A percentile compares a stretch with the other conserved stretches of the same genome.
phyloP scores from a whole-genome alignment of 306 rosid genomes.

The Glycine latifolia region DNA sequence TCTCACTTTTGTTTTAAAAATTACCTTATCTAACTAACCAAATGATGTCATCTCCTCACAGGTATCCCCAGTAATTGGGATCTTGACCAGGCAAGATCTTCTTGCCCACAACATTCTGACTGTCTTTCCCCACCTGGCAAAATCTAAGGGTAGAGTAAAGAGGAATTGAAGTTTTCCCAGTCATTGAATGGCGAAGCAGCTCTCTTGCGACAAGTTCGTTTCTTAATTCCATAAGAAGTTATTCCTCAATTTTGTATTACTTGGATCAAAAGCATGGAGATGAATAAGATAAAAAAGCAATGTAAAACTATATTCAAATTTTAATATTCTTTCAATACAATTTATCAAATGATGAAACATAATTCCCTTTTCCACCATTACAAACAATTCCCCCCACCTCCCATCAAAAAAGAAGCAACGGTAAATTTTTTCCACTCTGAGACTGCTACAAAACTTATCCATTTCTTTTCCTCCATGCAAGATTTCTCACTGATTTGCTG shows the following conservation, averaged over 20 bases:
- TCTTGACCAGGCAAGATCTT: slow-evolving; percentile 88
- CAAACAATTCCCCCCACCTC: slow-evolving; percentile 4
- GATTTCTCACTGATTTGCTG: slow-evolving; percentile 16
- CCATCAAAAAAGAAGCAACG: slow-evolving; percentile 9
- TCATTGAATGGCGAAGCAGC: slow-evolving; percentile 42
- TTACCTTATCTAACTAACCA: slow-evolving; percentile 51
- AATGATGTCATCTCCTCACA: slow-evolving; percentile 47
- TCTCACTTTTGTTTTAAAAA: background rate
- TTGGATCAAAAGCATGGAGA: slow-evolving; percentile 48
- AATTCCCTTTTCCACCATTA: slow-evolving; percentile 19
- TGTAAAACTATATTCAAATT: slow-evolving; percentile 53
- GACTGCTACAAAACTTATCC: slow-evolving; percentile 35
- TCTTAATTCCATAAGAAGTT: slow-evolving; percentile 41
- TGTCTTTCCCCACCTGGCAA: slow-evolving; percentile 75
- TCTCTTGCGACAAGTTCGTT: slow-evolving; percentile 42
- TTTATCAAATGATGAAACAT: slow-evolving; percentile 37
- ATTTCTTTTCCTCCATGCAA: slow-evolving; percentile 32
- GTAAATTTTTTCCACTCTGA: slow-evolving; percentile 21
- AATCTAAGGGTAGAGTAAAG: slow-evolving; percentile 56
- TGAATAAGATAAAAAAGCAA: slow-evolving; percentile 45
- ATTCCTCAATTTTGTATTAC: slow-evolving; percentile 54
- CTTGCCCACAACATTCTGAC: slow-evolving; percentile 75
- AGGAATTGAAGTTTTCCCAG: slow-evolving; percentile 48
- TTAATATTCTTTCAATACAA: slow-evolving; percentile 53
- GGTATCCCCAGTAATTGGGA: slow-evolving; percentile 84